Conservation (phyloP, 441 rosid species). For the Eutrema salsugineum region DNA sequence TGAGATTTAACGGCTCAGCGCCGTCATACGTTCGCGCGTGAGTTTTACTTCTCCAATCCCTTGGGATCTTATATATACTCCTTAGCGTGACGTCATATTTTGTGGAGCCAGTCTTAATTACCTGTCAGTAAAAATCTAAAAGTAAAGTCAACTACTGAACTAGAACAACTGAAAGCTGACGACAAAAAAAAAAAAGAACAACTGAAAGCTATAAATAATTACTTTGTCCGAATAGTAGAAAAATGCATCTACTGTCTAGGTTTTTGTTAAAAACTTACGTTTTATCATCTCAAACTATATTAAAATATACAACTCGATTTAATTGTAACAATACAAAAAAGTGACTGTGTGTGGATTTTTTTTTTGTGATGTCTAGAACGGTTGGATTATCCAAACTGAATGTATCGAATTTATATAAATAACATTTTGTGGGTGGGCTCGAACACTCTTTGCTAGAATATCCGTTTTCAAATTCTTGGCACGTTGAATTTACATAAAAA, state of each 20-base stretch:
- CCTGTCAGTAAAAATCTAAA: neutral
- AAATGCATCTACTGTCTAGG: neutral
- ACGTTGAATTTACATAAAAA: too few species aligned
- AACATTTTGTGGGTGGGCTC: too few species aligned
- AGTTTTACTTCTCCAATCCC: slow-evolving; percentile 12
- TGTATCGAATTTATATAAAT: too few species aligned
- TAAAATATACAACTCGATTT: neutral
- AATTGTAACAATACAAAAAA: neutral
- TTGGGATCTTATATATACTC: slow-evolving; percentile 17
- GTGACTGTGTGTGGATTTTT: neutral
- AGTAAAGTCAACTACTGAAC: neutral
- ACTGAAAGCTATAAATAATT: neutral
- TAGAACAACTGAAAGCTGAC: neutral
- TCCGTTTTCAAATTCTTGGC: too few species aligned
- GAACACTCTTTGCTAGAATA: too few species aligned
- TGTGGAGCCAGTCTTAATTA: neutral
- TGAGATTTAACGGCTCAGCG: slow-evolving; percentile 7
- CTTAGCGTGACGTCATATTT: neutral
- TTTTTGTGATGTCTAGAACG: too few species aligned
- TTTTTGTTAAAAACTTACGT: neutral
- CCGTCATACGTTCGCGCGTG: slow-evolving; percentile 17
- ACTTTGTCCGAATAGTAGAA: neutral
- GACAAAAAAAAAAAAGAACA: too few species aligned
- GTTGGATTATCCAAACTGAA: too few species aligned
- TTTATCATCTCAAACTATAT: neutral